phyloP scores from a whole-genome alignment of 1,284 basidiomycete species.

The Rhodotorula sp. region DNA sequence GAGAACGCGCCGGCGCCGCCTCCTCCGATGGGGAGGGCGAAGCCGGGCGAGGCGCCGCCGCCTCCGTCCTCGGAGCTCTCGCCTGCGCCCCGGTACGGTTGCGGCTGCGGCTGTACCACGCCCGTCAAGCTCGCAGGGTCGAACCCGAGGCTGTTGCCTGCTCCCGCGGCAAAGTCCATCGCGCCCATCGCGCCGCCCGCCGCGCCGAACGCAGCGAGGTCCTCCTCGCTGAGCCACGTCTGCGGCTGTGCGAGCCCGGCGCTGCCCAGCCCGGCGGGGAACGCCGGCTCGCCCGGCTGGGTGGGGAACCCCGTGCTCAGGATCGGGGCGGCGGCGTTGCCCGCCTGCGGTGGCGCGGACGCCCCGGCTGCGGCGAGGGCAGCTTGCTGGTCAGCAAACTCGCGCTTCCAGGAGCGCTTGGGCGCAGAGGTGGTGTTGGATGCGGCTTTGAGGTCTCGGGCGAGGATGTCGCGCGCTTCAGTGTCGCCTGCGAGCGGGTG shows the following conservation, averaged over 20 bases:
- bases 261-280: not conserved
- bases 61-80: slow-evolving; percentile 15
- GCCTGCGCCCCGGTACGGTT: not conserved
- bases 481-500: slow-evolving; percentile 43
- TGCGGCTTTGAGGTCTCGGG: slow-evolving; percentile 42
- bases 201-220: not conserved
- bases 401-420: slow-evolving; percentile 43
- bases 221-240: slow-evolving; percentile 9
- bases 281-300: slow-evolving; percentile 7
- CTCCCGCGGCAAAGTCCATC: no score
- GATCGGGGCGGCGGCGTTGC: slow-evolving; percentile 1
- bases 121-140: not conserved
- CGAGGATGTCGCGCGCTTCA: slow-evolving; percentile 47
- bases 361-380: not conserved
- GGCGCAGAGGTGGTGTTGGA: slow-evolving; percentile 18
- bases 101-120: no score
- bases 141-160: slow-evolving; percentile 12
- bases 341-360: not conserved
- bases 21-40: not conserved
- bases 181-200: not conserved
- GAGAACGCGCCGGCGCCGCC: not conserved
- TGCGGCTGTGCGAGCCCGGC: not conserved
- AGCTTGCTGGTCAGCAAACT: slow-evolving; percentile 18
- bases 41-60: not conserved
- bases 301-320: slow-evolving; percentile 26